Evolutionary conservation across 1,284 basidiomycete genomes (phyloP).

Genomic region (Pterula multifida): DNA sequence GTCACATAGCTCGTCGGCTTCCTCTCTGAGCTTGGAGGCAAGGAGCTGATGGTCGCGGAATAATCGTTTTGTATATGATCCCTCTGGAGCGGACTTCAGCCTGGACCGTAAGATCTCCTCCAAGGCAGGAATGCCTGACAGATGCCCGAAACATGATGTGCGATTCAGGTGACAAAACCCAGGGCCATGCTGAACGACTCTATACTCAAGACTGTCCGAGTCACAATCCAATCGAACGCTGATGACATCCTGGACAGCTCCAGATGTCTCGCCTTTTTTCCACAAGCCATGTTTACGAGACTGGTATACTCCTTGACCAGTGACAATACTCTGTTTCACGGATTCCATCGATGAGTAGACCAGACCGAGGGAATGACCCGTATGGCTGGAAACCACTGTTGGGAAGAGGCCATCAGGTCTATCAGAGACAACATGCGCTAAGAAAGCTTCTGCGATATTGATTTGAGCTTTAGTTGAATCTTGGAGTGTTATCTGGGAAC

Average conservation of each 20-base stretch:
- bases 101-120: slow-evolving; percentile 75
- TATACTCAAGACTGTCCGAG: slow-evolving; percentile 84
- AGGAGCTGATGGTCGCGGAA: slow-evolving; percentile 80
- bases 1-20: slow-evolving; percentile 90
- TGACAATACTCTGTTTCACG: slow-evolving; percentile 77
- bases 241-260: slow-evolving; percentile 84
- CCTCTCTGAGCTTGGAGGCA: slow-evolving; percentile 93
- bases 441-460: slow-evolving; percentile 78
- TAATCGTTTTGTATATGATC: slow-evolving; percentile 85
- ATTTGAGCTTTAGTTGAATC: slow-evolving; percentile 43
- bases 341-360: slow-evolving; percentile 95
- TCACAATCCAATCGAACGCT: slow-evolving; percentile 88
- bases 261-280: slow-evolving; percentile 95
- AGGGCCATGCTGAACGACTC: slow-evolving; percentile 80
- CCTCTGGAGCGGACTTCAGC: slow-evolving; percentile 69
- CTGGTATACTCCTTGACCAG: slow-evolving; percentile 92
- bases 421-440: slow-evolving; percentile 76
- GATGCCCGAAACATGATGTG: slow-evolving; percentile 77
- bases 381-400: slow-evolving; percentile 75
- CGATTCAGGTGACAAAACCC: slow-evolving; percentile 93
- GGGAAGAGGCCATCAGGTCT: slow-evolving; percentile 88
- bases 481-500: slow-evolving; percentile 56
- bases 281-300: slow-evolving; percentile 94
- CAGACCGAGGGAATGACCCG: slow-evolving; percentile 76
- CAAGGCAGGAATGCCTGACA: slow-evolving; percentile 71